Percentiles rank a stretch among this genome's conserved stretches.
Conservation (phyloP, 179 eudicot genomes). For the Spinacia oleracea region DNA sequence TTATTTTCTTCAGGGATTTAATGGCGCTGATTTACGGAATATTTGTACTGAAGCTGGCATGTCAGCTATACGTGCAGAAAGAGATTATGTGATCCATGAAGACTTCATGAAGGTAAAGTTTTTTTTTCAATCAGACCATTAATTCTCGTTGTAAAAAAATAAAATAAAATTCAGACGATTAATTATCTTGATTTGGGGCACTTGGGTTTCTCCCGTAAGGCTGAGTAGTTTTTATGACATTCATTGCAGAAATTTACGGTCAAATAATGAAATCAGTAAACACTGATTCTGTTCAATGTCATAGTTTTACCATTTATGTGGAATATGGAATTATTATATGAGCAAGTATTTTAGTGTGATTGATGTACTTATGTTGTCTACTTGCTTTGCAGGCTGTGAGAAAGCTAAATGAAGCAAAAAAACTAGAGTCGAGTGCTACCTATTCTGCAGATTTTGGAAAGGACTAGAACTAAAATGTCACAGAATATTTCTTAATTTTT, state of each 20-base stretch:
- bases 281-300: too few relatives aligned
- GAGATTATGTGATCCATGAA: slow-evolving; percentile 93
- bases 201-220: not conserved
- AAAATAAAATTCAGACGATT: too few relatives aligned
- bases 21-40: slow-evolving; percentile 92
- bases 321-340: not conserved
- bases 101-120: slow-evolving; percentile 90
- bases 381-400: slow-evolving; percentile 43
- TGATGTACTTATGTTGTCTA: not conserved
- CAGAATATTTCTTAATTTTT: not conserved
- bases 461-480: slow-evolving; percentile 19
- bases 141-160: too few relatives aligned
- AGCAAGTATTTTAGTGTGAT: not conserved
- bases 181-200: not conserved
- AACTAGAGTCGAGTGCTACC: slow-evolving; percentile 47
- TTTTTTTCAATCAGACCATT: too few relatives aligned
- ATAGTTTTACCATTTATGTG: not conserved
- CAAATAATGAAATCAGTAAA: not conserved
- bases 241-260: not conserved
- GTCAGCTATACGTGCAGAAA: slow-evolving; percentile 92
- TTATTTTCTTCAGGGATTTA: slow-evolving; percentile 56
- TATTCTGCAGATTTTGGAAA: slow-evolving; percentile 52
- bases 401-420: slow-evolving; percentile 52
- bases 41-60: slow-evolving; percentile 95
- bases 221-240: not conserved